Evolutionary conservation across 331 rosid genomes (phyloP), one percentile per base, ranked within the genome.

Genomic region (Ulmus americana): DNA sequence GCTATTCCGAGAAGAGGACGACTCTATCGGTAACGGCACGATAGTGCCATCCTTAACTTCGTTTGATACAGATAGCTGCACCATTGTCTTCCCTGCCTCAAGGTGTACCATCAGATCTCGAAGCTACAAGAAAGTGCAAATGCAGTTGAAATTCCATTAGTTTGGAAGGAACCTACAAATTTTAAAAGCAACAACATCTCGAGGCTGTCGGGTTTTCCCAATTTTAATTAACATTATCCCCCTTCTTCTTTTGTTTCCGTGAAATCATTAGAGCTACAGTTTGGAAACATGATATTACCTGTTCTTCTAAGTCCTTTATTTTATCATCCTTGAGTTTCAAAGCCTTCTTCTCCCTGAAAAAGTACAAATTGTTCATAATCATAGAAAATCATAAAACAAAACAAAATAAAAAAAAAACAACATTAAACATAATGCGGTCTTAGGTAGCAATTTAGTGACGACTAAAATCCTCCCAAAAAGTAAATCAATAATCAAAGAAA

Each of bases 41-140:
- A 61, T 72, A 13, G 55, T 66, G 42, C 62, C 77, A 39, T 82
- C 86, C 61, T 65, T 66, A 12, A 57, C 51, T 47, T 71, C 79
- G 56, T 76, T 55, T 44, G 87, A 67, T 20, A 14, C 8, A 0
- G 89, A 72, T 22, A 54, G 74, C 72, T 74, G 63, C 70, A 74
- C 89, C 54, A 28, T 64, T 0, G 65, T 55, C 70, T 70, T 70
- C 55, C 77, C 96, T 39, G 81, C 57, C 71, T 85, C 95, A 0
- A 92, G 89, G 67, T 70, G 72, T 53, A 65, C 56, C 98, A 89
- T 92, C 77, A 86, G 85, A 55, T 77, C 79, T 64, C 79, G 58
- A 64, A 92, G 96, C 97, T 92, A 88, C 70, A 68, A 45, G 49
- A 54, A 11, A 64, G 57, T 51, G 41, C 63, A 70, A 39, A 43